These are phyloP conservation scores for Phragmites australis DNA, from an alignment of 176 grass and related monocot species.

Conservation along the genomic window DNA sequence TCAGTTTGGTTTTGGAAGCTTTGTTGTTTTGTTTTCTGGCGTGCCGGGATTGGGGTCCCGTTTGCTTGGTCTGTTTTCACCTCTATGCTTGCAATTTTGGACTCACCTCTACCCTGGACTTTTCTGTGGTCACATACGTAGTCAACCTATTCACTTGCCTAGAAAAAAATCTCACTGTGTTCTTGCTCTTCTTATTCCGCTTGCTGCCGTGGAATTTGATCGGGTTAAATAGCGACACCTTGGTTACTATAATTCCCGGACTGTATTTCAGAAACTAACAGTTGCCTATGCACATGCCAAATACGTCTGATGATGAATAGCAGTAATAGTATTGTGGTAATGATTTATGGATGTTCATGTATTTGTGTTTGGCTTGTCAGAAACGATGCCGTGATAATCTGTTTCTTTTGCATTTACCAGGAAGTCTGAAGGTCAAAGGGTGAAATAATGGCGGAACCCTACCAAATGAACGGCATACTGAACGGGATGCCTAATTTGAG, in stretches of 20 bases:
- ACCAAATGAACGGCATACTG: conserved; percentile 44
- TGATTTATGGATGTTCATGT: neutral
- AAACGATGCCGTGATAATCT: conserved; percentile 10
- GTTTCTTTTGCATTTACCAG: conserved; percentile 34
- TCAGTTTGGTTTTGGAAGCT: neutral
- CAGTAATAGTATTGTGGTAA: neutral
- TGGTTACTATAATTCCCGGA: neutral
- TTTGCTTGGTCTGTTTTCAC: neutral
- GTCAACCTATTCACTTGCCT: conserved; percentile 1
- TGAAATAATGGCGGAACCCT: conserved; percentile 49
- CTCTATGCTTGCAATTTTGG: neutral
- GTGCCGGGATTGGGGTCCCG: neutral
- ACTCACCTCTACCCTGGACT: neutral
- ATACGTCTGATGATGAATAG: neutral
- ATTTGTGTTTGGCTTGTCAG: neutral
- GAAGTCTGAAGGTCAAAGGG: conserved; percentile 37
- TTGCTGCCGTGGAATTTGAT: neutral
- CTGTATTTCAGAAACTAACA: neutral
- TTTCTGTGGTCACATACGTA: conserved; percentile 11
- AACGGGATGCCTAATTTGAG: conserved; percentile 46
- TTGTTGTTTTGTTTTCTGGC: neutral
- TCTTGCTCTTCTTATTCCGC: neutral
- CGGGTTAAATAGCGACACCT: neutral
- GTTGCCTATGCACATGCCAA: neutral
- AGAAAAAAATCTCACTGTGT: neutral